Percentiles rank a stretch among this genome's conserved stretches.
Conservation (phyloP, 2,329 filamentous ascomycete genomes). For the Trichophyton mentagrophytes region DNA sequence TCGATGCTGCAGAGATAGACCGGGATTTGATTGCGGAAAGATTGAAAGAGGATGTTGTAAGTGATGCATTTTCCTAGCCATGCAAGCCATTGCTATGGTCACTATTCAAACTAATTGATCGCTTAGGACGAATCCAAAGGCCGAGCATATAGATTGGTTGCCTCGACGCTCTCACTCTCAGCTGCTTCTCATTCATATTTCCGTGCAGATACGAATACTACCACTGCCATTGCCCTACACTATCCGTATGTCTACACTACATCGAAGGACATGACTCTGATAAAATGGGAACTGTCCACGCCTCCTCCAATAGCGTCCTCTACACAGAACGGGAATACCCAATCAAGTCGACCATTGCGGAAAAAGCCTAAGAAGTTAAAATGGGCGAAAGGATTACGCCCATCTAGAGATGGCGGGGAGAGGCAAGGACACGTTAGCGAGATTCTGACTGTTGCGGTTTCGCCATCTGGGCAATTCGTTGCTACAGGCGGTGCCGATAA, state of each 20-base stretch:
- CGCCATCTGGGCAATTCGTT: constrained; percentile 77
- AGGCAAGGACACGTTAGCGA: constrained; percentile 63
- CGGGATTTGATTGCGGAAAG: constrained; percentile 81
- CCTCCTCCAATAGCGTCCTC: constrained; percentile 33
- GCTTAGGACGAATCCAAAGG: constrained; percentile 70
- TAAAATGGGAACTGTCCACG: constrained; percentile 74
- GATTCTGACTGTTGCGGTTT: constrained; percentile 76
- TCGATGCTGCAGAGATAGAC: constrained; percentile 89
- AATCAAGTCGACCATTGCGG: constrained; percentile 39
- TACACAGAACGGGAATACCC: constrained; percentile 51
- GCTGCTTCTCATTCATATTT: constrained; percentile 58
- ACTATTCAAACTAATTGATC: not conserved
- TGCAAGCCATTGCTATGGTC: not conserved
- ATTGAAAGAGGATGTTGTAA: constrained; percentile 72
- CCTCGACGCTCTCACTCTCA: constrained; percentile 56
- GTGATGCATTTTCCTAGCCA: constrained; percentile 13
- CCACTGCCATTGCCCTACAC: constrained; percentile 68
- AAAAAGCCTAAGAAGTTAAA: constrained; percentile 34
- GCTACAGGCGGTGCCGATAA: constrained; percentile 80
- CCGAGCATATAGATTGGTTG: constrained; percentile 70
- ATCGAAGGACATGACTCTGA: constrained; percentile 68
- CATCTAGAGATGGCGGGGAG: constrained; percentile 27
- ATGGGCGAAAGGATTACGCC: constrained; percentile 38
- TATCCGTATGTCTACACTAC: constrained; percentile 77
- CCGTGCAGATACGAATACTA: constrained; percentile 61